Evolutionary conservation across 2,329 filamentous ascomycete genomes (phyloP).

Genomic region (Fusarium pseudonygamai): DNA sequence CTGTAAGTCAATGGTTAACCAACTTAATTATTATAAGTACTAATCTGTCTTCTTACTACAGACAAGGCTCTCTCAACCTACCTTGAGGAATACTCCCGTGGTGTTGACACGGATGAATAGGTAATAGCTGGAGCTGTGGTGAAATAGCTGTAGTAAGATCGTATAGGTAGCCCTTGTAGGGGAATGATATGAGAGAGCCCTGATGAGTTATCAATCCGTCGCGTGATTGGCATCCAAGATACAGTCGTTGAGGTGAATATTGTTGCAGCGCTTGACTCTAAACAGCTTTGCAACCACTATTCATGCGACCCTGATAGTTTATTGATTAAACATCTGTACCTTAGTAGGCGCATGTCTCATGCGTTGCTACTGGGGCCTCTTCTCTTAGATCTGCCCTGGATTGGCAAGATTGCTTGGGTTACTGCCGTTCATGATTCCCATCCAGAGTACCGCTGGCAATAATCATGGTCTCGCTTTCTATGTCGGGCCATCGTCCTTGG

Average conservation of each 20-base stretch:
- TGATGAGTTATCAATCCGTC: not conserved
- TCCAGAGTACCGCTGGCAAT: not conserved
- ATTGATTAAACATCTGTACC: fast-evolving
- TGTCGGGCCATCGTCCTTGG: too few relatives aligned
- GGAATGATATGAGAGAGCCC: too few relatives aligned
- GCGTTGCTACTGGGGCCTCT: not conserved
- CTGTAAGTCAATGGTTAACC: too few relatives aligned
- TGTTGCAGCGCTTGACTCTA: not conserved
- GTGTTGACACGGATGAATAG: too few relatives aligned
- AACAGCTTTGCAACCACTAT: fast-evolving
- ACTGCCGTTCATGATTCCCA: fast-evolving
- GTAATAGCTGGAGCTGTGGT: too few relatives aligned
- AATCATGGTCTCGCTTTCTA: not conserved
- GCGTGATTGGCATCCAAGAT: not conserved
- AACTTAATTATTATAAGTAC: too few relatives aligned
- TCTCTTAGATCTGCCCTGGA: not conserved
- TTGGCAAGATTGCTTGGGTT: fast-evolving
- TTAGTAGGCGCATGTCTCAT: fast-evolving
- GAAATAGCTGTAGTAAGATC: too few relatives aligned
- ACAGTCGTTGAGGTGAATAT: not conserved
- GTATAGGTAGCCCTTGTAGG: not conserved
- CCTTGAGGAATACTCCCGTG: too few relatives aligned
- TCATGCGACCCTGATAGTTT: fast-evolving
- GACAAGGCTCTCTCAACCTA: too few relatives aligned
- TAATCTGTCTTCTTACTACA: too few relatives aligned